phyloP scores from a whole-genome alignment of 2,329 filamentous ascomycete species.

The Calonectria naviculata region DNA sequence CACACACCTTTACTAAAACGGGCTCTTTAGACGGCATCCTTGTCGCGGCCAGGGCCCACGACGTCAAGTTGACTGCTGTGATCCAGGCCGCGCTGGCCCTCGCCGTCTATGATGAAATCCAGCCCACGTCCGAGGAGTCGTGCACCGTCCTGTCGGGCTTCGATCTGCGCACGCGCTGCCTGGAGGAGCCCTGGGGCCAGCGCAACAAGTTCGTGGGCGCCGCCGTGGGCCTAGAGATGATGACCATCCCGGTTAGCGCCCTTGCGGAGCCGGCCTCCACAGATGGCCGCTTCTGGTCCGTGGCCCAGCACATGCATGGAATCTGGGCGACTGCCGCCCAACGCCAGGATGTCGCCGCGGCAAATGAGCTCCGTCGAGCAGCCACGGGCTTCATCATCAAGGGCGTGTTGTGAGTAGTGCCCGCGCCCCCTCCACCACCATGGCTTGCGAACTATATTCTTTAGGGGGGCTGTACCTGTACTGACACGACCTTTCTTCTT shows the following conservation, averaged over 20 bases:
- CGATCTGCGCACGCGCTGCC: conserved; percentile 8
- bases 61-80: conserved; percentile 8
- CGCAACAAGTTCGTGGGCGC: conserved; percentile 13
- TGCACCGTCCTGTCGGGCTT: conserved; percentile 14
- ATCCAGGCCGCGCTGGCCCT: conserved; percentile 3
- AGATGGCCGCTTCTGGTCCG: conserved; percentile 5
- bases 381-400: conserved; percentile 14
- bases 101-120: not conserved
- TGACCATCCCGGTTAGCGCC: conserved; percentile 4
- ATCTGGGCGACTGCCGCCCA: conserved; percentile 7
- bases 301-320: conserved; percentile 8
- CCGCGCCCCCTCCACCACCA: too few species aligned
- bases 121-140: not conserved
- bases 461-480: too few species aligned
- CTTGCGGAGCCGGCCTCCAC: not conserved
- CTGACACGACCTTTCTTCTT: not conserved
- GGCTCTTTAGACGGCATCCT: not conserved
- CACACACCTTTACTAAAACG: not conserved
- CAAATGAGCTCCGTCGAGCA: conserved; percentile 8
- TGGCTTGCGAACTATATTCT: too few species aligned
- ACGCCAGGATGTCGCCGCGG: conserved; percentile 15
- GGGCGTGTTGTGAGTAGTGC: not conserved
- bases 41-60: not conserved
- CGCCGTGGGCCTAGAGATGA: conserved; percentile 16
- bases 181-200: conserved; percentile 12